Base-by-base conservation (phyloP, 1,284 basidiomycete species). In the Leccinum glutinopallens region DNA sequence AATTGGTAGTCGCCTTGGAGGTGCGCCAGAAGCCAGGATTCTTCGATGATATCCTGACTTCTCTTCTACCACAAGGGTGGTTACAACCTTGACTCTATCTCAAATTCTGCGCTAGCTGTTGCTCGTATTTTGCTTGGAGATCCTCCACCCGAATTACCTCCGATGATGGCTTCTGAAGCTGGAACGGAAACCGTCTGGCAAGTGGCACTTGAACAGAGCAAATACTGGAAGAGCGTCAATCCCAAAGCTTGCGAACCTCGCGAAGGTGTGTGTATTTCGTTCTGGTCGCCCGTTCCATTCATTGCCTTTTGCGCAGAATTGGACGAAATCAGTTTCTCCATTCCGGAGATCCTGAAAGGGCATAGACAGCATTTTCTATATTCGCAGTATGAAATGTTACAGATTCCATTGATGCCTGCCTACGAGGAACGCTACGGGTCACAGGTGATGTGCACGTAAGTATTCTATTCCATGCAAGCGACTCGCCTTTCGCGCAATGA, bases 1-100 rank as follows among this genome's bases (percentile, higher is more conserved):
- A 89, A 71, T 72, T 98, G 7, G 94, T 97, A 13, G 94, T 97
- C 25, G 96, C 95, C 4, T 85, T 99, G 33, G 97, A 99, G 86
- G 96, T 95, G 64, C 39, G 68, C 25, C 3, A 43, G 49, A 1
- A 59, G 22, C 25, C 33, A 53, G 57, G 51, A 61, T 59, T 58
- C 46, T 39, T 25, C 59, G 37, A 43, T 59, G 5, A 15, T 60
- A 63, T 59, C 39, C 56, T 72, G 54, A 71, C 43, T 41, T 32
- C 41, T 55, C 6, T 57, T 64, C 41, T 54, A 37, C 41, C 13
- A n/a, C 15, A 68, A 97, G 94, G 97, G 97, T 19, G 97, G 97
- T 0, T 99, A 99, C 79, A 96, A 96, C 72, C 85, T 98, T 29
- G 87, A 95, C 8, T 90, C 96, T 1, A 93, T 97, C 66, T 92